Conservation (phyloP, 768 basidiomycete species). For the Serendipita sp. region DNA sequence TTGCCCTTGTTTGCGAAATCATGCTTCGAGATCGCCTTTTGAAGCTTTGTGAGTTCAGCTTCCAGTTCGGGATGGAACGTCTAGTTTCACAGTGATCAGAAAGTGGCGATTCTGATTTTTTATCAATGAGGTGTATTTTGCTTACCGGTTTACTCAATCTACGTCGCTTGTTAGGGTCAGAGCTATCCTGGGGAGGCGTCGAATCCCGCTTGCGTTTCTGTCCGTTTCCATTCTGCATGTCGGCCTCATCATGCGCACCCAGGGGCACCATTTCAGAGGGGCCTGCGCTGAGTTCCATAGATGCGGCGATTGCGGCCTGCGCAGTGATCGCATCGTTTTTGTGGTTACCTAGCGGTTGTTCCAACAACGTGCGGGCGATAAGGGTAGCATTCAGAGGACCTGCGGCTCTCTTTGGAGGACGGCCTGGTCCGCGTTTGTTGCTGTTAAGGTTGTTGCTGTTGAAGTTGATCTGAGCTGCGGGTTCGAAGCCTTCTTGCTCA, state of each 20-base stretch:
- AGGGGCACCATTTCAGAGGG: not conserved
- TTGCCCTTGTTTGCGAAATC: conserved; percentile 68
- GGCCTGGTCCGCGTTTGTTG: not conserved
- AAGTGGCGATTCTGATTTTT: no score
- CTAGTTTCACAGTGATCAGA: conserved; percentile 12
- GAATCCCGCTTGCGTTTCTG: conserved; percentile 21
- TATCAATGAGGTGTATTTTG: not conserved
- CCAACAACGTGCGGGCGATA: not conserved
- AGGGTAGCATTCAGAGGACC: not conserved
- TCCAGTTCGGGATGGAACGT: conserved; percentile 63
- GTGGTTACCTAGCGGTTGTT: not conserved
- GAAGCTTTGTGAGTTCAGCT: conserved; percentile 41
- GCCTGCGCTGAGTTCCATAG: not conserved
- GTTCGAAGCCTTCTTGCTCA: conserved; percentile 22
- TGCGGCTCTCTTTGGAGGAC: not conserved
- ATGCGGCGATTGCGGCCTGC: not conserved
- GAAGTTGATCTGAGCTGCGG: not conserved
- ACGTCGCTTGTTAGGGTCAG: conserved; percentile 9
- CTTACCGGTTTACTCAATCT: not conserved
- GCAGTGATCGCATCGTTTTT: not conserved
- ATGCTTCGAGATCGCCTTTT: conserved; percentile 47
- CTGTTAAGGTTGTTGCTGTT: not conserved
- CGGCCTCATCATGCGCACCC: not conserved
- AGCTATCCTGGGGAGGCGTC: not conserved
- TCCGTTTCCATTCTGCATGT: conserved; percentile 24